Conservation (phyloP, 257 asterid species). For the Handroanthus guayacan region DNA sequence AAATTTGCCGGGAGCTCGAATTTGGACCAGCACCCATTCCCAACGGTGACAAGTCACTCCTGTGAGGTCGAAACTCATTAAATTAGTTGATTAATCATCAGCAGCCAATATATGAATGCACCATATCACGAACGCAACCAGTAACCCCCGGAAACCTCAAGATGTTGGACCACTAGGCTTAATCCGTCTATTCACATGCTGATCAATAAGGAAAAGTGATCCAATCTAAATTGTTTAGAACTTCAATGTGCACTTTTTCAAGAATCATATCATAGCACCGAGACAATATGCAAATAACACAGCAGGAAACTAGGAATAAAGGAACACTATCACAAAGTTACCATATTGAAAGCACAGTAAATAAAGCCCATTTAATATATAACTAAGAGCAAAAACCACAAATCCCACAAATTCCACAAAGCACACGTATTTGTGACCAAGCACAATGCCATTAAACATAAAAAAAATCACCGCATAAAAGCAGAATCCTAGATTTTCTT, state of each 20-base stretch:
- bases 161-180: background rate
- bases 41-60: slow-evolving; percentile 59
- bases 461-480: background rate
- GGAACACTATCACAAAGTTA: background rate
- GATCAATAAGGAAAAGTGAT: background rate
- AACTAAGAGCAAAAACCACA: slow-evolving; percentile 13
- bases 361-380: background rate
- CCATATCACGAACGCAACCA: background rate
- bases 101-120: slow-evolving; percentile 38
- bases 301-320: background rate
- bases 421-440: background rate
- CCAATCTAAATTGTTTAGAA: background rate
- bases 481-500: slow-evolving; percentile 7
- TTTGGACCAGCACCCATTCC: slow-evolving; percentile 56
- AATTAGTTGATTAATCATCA: slow-evolving; percentile 45
- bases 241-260: background rate
- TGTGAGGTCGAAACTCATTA: slow-evolving; percentile 45
- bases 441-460: slow-evolving; percentile 7
- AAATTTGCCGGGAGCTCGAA: slow-evolving; percentile 76
- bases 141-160: background rate
- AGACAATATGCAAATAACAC: background rate
- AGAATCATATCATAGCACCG: background rate
- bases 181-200: background rate
- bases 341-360: background rate
- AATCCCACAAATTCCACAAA: background rate